Evolutionary conservation across 106 monocot genomes (phyloP).

Genomic region (Xerophyta viscosa): DNA sequence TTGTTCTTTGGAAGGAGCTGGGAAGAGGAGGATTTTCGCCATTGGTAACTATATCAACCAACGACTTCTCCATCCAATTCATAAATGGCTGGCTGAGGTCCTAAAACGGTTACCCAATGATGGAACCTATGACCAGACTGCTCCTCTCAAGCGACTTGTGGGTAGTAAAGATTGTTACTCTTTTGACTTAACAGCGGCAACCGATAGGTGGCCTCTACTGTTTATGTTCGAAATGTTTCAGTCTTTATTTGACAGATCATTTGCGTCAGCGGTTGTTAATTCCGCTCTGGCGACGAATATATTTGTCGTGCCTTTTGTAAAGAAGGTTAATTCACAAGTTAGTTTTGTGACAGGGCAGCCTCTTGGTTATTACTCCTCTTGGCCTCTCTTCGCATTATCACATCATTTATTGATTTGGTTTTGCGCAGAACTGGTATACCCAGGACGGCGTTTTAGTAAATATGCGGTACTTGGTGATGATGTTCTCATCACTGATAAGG

Average conservation of each 20-base stretch:
- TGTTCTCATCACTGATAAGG: not conserved
- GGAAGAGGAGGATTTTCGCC: no score
- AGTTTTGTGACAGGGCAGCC: not conserved
- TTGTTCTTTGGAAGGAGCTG: no score
- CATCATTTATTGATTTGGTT: not conserved
- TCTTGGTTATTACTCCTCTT: not conserved
- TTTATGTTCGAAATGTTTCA: not conserved
- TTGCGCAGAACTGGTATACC: not conserved
- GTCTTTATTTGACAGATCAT: not conserved
- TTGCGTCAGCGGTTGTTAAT: not conserved
- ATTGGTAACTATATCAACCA: no score
- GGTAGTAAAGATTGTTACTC: not conserved
- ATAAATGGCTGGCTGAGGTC: not conserved
- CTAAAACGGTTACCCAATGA: not conserved
- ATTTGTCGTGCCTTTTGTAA: not conserved
- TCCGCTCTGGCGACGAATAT: no score
- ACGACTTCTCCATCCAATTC: not conserved
- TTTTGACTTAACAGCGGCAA: not conserved
- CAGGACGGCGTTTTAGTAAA: not conserved
- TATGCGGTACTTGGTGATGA: slow-evolving; percentile 3
- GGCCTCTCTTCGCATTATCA: slow-evolving; percentile 1
- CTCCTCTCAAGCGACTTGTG: not conserved
- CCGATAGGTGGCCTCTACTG: not conserved
- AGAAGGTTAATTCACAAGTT: not conserved
- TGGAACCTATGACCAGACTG: not conserved